These are phyloP conservation scores for Tolypocladium album DNA, from an alignment of 2,329 filamentous ascomycete species.

Conservation along the genomic window DNA sequence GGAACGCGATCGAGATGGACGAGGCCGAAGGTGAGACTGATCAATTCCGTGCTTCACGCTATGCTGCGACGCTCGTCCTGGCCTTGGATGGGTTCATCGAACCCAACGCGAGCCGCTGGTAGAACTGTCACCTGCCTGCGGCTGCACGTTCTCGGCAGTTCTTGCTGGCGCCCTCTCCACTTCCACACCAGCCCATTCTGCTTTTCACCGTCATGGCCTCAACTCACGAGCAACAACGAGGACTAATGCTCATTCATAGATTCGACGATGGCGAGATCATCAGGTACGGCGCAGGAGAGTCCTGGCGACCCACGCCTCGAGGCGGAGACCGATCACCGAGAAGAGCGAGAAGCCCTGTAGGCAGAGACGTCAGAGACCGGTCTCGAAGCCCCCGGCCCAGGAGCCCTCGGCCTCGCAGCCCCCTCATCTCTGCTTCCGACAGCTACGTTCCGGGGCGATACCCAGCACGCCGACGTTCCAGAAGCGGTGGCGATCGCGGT, in stretches of 20 bases:
- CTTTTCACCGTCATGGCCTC: too few relatives aligned
- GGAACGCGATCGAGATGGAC: constrained; percentile 25
- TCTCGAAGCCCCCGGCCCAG: constrained; percentile 24
- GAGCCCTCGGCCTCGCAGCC: constrained; percentile 27
- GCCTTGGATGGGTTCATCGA: not conserved
- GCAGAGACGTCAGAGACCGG: constrained; percentile 15
- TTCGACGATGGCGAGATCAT: constrained; percentile 51
- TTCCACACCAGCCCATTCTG: not conserved
- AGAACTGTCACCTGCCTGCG: not conserved
- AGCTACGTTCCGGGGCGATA: constrained; percentile 36
- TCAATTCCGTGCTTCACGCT: constrained; percentile 4
- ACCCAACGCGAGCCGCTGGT: not conserved
- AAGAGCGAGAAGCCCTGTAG: constrained; percentile 16
- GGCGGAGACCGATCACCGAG: constrained; percentile 35
- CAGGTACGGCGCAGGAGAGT: constrained; percentile 50
- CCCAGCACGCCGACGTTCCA: constrained; percentile 28
- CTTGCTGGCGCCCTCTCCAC: not conserved
- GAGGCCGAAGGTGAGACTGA: constrained; percentile 22
- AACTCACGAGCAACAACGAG: not conserved
- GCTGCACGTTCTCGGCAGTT: not conserved
- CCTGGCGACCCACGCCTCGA: constrained; percentile 47
- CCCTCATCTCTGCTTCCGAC: constrained; percentile 27
- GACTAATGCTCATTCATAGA: not conserved
- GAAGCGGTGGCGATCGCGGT: constrained; percentile 28
- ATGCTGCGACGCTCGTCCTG: too few relatives aligned